These are phyloP conservation scores for Pseudogymnoascus sp. DNA, from an alignment of 2,329 filamentous ascomycete genomes.

Conservation along the genomic window DNA sequence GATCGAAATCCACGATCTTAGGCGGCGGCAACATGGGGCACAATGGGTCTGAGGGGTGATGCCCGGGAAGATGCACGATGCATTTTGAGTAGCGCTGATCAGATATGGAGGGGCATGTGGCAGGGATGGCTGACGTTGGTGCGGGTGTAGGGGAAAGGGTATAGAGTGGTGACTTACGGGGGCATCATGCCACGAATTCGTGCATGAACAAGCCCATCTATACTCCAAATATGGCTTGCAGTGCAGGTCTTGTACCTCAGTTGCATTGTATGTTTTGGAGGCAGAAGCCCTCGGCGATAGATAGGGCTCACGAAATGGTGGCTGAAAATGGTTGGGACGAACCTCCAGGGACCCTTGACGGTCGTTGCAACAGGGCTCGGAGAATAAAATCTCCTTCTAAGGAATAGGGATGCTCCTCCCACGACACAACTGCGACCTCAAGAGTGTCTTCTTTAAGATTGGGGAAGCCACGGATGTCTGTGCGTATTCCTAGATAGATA, in stretches of 20 bases:
- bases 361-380: neutral
- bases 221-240: neutral
- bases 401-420: constrained; percentile 8
- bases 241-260: neutral
- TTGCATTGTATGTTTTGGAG: neutral
- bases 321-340: constrained; percentile 3
- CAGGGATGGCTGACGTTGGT: constrained; percentile 21
- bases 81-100: constrained; percentile 21
- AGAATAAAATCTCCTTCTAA: constrained; percentile 5
- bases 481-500: neutral
- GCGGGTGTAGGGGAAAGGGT: constrained; percentile 20
- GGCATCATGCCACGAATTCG: constrained; percentile 26
- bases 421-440: constrained; percentile 8
- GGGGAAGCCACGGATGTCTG: neutral
- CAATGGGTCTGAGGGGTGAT: constrained; percentile 18
- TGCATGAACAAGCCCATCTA: constrained; percentile 28
- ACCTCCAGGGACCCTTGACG: neutral
- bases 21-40: constrained; percentile 22
- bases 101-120: constrained; percentile 21
- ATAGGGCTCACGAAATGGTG: neutral
- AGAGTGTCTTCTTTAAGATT: constrained; percentile 6
- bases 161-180: constrained; percentile 15
- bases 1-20: constrained; percentile 6
- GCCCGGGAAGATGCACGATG: constrained; percentile 29
- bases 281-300: neutral